These are phyloP conservation scores for Boeremia exigua DNA, from an alignment of 2,329 filamentous ascomycete species.

Conservation along the genomic window DNA sequence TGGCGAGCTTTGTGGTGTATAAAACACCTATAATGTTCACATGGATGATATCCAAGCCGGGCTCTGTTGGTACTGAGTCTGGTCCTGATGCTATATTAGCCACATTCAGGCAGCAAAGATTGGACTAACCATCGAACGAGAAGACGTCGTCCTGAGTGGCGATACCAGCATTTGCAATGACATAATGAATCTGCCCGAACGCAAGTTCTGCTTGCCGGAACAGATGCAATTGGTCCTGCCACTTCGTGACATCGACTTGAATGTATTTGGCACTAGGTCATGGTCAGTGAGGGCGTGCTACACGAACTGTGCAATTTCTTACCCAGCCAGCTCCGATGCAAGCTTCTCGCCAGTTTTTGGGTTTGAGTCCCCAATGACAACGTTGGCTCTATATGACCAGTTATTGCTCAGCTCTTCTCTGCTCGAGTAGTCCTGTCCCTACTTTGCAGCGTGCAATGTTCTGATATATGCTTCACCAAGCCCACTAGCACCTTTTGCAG, in stretches of 20 bases:
- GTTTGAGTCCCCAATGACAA: neutral
- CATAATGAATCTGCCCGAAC: slow-evolving; percentile 2
- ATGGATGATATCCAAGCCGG: neutral
- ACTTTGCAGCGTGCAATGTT: neutral
- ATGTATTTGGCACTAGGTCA: neutral
- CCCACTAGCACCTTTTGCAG: neutral
- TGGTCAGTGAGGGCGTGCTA: too few species aligned
- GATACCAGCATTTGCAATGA: slow-evolving; percentile 20
- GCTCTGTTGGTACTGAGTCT: neutral
- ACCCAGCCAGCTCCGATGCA: neutral
- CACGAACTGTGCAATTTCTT: neutral
- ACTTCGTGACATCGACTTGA: neutral
- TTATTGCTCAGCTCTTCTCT: neutral
- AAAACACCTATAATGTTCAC: neutral
- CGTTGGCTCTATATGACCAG: neutral
- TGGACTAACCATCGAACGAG: slow-evolving; percentile 7
- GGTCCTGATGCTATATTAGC: neutral
- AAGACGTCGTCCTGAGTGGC: slow-evolving; percentile 13
- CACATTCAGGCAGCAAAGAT: neutral
- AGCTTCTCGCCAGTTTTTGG: neutral
- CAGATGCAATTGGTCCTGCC: neutral
- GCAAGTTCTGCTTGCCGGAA: neutral
- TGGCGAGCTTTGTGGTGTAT: slow-evolving; percentile 4
- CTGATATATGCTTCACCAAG: neutral
- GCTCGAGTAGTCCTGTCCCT: neutral